Conservation (phyloP, 305 asterid species). For the Withania somnifera region DNA sequence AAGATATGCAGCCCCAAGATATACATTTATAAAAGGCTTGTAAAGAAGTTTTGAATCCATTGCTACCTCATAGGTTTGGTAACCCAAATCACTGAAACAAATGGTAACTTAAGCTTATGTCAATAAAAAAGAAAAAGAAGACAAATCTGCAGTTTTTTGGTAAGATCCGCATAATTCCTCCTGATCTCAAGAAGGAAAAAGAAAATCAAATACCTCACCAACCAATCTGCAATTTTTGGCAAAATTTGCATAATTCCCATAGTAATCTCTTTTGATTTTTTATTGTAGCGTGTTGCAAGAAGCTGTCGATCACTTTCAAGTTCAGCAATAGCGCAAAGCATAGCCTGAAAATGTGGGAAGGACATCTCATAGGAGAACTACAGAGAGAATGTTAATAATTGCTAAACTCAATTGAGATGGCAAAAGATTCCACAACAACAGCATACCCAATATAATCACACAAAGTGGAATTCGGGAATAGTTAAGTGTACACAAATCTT, state of each 20-base stretch:
- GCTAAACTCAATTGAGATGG: neutral
- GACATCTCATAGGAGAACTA: neutral
- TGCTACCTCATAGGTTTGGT: conserved; percentile 34
- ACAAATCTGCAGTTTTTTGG: neutral
- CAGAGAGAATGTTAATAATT: neutral
- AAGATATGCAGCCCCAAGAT: conserved; percentile 85
- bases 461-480: too few species aligned
- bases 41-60: conserved; percentile 36
- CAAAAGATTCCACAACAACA: too few species aligned
- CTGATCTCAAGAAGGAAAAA: neutral
- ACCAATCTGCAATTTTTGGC: conserved; percentile 69
- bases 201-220: conserved; percentile 35
- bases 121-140: neutral
- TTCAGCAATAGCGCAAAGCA: conserved; percentile 89
- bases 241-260: conserved; percentile 79
- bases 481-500: too few species aligned
- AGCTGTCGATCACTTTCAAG: conserved; percentile 79
- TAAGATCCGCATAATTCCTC: neutral
- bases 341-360: conserved; percentile 39
- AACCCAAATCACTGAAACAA: conserved; percentile 67
- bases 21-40: conserved; percentile 68
- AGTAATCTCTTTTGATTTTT: conserved; percentile 48
- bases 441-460: too few species aligned
- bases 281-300: conserved; percentile 48
- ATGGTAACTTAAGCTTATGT: neutral